These are phyloP conservation scores for Hysterangium stoloniferum DNA, from an alignment of 768 basidiomycete species.

Conservation along the genomic window DNA sequence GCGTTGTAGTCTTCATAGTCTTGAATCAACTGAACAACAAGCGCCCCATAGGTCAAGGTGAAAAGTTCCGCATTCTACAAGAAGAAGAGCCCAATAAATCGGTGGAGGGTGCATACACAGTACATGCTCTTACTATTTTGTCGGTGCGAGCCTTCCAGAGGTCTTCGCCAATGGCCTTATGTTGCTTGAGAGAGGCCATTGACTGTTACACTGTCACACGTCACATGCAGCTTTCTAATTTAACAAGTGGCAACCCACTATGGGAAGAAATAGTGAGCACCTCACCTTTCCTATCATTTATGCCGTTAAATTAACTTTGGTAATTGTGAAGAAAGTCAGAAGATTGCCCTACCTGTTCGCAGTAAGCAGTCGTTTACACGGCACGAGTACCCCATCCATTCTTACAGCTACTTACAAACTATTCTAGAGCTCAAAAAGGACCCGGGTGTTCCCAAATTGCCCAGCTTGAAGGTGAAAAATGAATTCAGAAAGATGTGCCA, in stretches of 20 bases:
- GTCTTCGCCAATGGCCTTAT: conserved; percentile 88
- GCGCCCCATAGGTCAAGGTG: conserved; percentile 91
- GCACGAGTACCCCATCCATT: too few relatives aligned
- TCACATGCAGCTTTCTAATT: neutral
- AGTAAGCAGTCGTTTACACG: too few relatives aligned
- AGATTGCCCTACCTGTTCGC: too few relatives aligned
- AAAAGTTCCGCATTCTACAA: conserved; percentile 93
- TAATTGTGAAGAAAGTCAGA: too few relatives aligned
- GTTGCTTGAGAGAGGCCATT: conserved; percentile 45
- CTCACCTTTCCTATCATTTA: too few relatives aligned
- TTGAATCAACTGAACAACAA: conserved; percentile 97
- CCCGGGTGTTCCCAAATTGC: conserved; percentile 79
- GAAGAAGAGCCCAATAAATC: too few relatives aligned
- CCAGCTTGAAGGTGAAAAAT: conserved; percentile 56
- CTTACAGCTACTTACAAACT: too few relatives aligned
- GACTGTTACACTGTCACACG: neutral
- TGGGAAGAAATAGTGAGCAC: too few relatives aligned
- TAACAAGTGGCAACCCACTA: too few relatives aligned
- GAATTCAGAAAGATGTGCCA: conserved; percentile 43
- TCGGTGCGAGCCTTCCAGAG: conserved; percentile 92
- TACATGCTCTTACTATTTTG: conserved; percentile 68
- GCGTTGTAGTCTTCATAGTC: conserved; percentile 98
- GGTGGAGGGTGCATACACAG: neutral
- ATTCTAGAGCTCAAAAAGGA: conserved; percentile 76
- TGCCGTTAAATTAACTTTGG: too few relatives aligned